Evolutionary conservation across 192 early-diverging fungal genomes (phyloP), one percentile per base, ranked within the genome.

Genomic region (Coemansia sp.): DNA sequence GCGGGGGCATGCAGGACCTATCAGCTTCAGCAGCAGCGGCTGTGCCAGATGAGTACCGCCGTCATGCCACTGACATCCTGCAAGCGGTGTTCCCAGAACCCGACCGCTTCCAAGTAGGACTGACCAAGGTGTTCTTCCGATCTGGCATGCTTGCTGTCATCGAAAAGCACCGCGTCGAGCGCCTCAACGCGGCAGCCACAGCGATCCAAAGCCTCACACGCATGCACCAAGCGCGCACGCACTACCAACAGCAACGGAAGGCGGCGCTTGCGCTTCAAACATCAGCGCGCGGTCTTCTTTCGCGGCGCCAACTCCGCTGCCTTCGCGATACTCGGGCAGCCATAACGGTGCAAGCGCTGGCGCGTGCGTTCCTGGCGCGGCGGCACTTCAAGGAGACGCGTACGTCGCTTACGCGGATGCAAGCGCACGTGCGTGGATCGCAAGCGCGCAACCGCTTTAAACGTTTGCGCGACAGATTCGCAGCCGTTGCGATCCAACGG

Each of bases 121-220:
- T 89, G 36, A 92, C 93, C 13, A 99, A 99, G 81, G 92, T 99
- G 54, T 99, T 99, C 83, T 99, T 99, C 94, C 89, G 97, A 32
- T 92, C 97, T 52, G 97, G 97, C 60, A 91, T 94, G 85, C 84
- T 88, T 55, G 85, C 79, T 15, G 61, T 70, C 34, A 73, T 82
- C 46, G 96, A 99, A 69, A 97, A 95, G 77, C 82, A 92, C 55
- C 89, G 95, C 35, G 82, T 91, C 6, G 93, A 95, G 66, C 84
- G 92, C 23, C 82, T 93, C 65, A 90, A 90, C 32, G 80, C 80
- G 15, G 91, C 91, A 49, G 95, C 93, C 41, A 87, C 92, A 6
- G 49, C 93, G 58, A 89, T 98, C 68, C 95, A 97, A 77, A 92
- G 94, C 79, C 91, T 94, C 69, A 88, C 91, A 66, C 86, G 90